Evolutionary conservation across 345 rosid genomes (phyloP), one percentile per base, ranked within the genome.

Genomic region (Citrus inodora): DNA sequence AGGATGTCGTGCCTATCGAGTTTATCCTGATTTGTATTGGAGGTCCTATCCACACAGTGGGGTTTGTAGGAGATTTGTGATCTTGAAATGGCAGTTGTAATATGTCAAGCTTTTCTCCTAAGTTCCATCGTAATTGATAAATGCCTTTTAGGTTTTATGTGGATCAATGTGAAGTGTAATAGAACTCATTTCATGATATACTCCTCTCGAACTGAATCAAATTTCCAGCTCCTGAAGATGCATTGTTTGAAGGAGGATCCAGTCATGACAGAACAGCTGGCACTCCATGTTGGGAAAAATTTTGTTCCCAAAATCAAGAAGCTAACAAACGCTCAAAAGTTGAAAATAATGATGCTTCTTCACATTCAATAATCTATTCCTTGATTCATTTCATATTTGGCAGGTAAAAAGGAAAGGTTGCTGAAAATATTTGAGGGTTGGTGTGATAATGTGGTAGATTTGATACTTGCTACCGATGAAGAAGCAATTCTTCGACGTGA

Each of bases 401-500:
- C 87, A 93, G 97, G 94, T 75, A 91, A 85, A 82, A 93, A 89
- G 89, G 92, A 92, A 56, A 88, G 98, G 87, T 82, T 94, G 80
- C 85, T 92, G 82, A 77, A 90, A 76, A 92, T 96, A 88, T 96
- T 96, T 78, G 90, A 86, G 55, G 98, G 95, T 16, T 92, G 98
- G 98, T 94, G 98, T 71, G 98, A 94, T 80, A 91, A 92, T 84
- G 97, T 94, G 53, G 82, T 85, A 25, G 99, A 92, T 82, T 83
- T 96, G 80, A 24, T 96, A 74, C 70, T 78, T 27, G 94, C 94
- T 48, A 94, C 99, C 2, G 89, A 92, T 70, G 97, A 94, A 83
- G 95, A 89, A 9, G 92, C 87, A 21, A 86, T 96, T 79, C 89
- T 96, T 76, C 90, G 97, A 82, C 92, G 97, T 25, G 99, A 96